These are phyloP conservation scores for Aspergillus avenaceus DNA, from an alignment of 495 filamentous ascomycete species.

Conservation along the genomic window DNA sequence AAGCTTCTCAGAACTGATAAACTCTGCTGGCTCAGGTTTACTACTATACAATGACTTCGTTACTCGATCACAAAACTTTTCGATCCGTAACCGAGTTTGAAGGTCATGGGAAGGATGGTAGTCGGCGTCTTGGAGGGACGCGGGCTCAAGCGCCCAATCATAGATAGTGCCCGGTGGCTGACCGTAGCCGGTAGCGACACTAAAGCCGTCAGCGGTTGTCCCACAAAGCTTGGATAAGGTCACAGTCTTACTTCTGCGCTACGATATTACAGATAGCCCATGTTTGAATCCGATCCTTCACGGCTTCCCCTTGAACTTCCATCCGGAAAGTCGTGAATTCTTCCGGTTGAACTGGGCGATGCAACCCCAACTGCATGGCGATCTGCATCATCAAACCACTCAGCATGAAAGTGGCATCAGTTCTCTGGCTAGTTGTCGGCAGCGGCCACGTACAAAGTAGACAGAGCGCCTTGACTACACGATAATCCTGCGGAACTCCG, in stretches of 20 bases:
- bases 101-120: constrained; percentile 65
- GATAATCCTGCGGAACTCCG: constrained; percentile 77
- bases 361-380: constrained; percentile 84
- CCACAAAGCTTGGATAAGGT: not conserved
- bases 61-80: constrained; percentile 80
- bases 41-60: constrained; percentile 84
- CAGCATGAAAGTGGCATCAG: constrained; percentile 86
- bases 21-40: constrained; percentile 67
- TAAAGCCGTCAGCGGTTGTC: constrained; percentile 16
- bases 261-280: constrained; percentile 94
- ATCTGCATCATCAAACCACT: constrained; percentile 93
- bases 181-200: constrained; percentile 84
- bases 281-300: constrained; percentile 80
- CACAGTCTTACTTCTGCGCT: constrained; percentile 60
- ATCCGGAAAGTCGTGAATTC: constrained; percentile 84
- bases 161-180: constrained; percentile 83
- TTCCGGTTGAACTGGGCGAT: constrained; percentile 84
- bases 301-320: constrained; percentile 75
- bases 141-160: constrained; percentile 74
- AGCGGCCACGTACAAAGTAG: constrained; percentile 90
- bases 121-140: constrained; percentile 57
- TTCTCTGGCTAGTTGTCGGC: constrained; percentile 78
- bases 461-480: constrained; percentile 85
- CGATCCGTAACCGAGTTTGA: constrained; percentile 70
- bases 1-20: constrained; percentile 68